Percentiles rank a stretch among this genome's conserved stretches.
These are phyloP conservation scores for Fusarium pseudonygamai DNA, from an alignment of 2,329 filamentous ascomycete genomes.

Conservation along the genomic window DNA sequence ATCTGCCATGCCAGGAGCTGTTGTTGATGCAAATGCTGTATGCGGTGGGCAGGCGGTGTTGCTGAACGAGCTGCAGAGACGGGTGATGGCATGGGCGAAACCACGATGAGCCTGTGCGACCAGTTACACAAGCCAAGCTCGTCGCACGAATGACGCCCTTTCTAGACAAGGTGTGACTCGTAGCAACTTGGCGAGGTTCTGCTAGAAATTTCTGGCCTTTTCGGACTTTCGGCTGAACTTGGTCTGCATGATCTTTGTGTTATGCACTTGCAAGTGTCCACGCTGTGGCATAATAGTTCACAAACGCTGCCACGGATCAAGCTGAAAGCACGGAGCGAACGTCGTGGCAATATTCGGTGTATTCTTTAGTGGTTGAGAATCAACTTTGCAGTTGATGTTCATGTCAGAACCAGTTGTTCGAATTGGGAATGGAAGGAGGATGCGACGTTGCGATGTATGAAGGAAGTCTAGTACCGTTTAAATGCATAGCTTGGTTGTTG, in stretches of 20 bases:
- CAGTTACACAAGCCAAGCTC: constrained; percentile 4
- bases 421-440: not conserved
- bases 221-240: not conserved
- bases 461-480: not conserved
- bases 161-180: not conserved
- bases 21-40: not conserved
- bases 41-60: not conserved
- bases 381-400: not conserved
- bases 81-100: constrained; percentile 36
- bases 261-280: not conserved
- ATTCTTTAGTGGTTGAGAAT: not conserved
- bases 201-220: not conserved
- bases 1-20: not conserved
- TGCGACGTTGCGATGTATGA: not conserved
- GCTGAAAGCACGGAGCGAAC: not conserved
- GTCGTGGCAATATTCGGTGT: too few relatives aligned
- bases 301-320: not conserved
- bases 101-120: constrained; percentile 30
- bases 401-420: not conserved
- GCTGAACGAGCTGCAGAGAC: constrained; percentile 18
- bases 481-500: constrained; percentile 26
- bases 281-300: not conserved
- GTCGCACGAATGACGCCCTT: constrained; percentile 8
- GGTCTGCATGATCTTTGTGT: not conserved
- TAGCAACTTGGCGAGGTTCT: not conserved